phyloP scores from a whole-genome alignment of 192 early-diverging fungal genomes.

The Haplosporangium gracile region DNA sequence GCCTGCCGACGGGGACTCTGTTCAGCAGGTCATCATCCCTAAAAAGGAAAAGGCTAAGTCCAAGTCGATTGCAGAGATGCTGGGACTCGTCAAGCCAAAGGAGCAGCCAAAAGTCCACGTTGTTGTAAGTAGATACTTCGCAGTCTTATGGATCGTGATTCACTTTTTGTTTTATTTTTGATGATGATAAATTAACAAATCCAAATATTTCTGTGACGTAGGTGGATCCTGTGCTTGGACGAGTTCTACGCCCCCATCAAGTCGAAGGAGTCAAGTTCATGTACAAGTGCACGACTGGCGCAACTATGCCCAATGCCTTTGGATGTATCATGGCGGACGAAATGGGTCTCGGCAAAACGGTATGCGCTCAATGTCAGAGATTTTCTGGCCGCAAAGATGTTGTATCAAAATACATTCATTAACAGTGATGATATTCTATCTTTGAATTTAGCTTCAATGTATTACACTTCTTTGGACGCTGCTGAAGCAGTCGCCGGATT shows the following conservation, averaged over 20 bases:
- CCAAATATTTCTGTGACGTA: slow-evolving; percentile 2
- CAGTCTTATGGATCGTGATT: background rate
- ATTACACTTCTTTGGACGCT: slow-evolving; percentile 98
- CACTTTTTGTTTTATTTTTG: background rate
- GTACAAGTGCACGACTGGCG: slow-evolving; percentile 94
- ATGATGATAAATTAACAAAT: background rate
- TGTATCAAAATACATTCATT: background rate
- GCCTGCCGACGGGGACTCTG: slow-evolving; percentile 24
- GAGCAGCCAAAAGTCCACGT: slow-evolving; percentile 72
- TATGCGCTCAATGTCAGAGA: slow-evolving; percentile 35
- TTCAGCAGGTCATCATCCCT: slow-evolving; percentile 56
- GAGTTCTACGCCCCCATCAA: slow-evolving; percentile 94
- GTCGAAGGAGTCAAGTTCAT: slow-evolving; percentile 96
- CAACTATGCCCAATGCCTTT: slow-evolving; percentile 75
- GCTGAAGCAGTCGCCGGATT: slow-evolving; percentile 87
- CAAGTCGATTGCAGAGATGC: slow-evolving; percentile 67
- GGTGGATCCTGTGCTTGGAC: slow-evolving; percentile 87
- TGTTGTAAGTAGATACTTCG: slow-evolving; percentile 60
- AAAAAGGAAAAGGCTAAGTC: slow-evolving; percentile 62
- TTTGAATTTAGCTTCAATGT: slow-evolving; percentile 75
- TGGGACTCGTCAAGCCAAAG: slow-evolving; percentile 61
- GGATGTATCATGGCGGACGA: slow-evolving; percentile 99
- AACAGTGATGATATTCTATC: background rate
- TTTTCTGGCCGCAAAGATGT: background rate
- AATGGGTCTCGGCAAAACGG: slow-evolving; percentile 92